These are phyloP conservation scores for Mortierella sp. DNA, from an alignment of 371 early-diverging fungal species.

Conservation along the genomic window DNA sequence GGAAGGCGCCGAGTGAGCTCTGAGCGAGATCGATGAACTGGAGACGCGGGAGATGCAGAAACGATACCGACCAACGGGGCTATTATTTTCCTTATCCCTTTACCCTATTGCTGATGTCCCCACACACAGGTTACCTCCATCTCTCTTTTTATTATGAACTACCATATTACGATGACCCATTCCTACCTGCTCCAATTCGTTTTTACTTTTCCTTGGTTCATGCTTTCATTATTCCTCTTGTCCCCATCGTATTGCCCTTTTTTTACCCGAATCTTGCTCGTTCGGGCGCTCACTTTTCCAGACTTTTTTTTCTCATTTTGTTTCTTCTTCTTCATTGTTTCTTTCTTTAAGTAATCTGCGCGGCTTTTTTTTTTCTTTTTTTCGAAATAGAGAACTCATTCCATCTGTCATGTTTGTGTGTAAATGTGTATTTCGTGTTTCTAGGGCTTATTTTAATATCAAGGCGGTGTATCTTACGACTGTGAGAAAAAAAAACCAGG, in stretches of 20 bases:
- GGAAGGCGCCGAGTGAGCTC: neutral
- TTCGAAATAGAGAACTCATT: constrained; percentile 9
- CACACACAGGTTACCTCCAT: neutral
- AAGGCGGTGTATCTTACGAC: neutral
- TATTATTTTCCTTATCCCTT: constrained; percentile 6
- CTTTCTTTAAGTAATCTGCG: constrained; percentile 12
- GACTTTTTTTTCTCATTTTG: neutral
- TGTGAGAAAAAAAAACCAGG: neutral
- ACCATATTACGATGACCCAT: neutral
- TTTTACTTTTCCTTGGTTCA: neutral
- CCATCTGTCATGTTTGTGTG: neutral
- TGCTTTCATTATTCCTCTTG: neutral
- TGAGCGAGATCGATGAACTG: neutral
- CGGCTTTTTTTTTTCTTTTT: constrained; percentile 9
- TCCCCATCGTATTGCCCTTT: neutral
- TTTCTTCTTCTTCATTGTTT: constrained; percentile 2
- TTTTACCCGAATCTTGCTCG: neutral
- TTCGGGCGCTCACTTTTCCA: neutral
- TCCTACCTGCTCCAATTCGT: neutral
- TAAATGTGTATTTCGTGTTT: neutral
- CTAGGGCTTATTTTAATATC: neutral
- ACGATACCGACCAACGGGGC: constrained; percentile 8
- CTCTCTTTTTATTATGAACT: neutral
- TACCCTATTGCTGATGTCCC: constrained; percentile 12
- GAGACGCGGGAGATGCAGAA: neutral